These are phyloP conservation scores for Micromonas pusilla DNA, from an alignment of 139 green algal genomes.

Conservation along the genomic window DNA sequence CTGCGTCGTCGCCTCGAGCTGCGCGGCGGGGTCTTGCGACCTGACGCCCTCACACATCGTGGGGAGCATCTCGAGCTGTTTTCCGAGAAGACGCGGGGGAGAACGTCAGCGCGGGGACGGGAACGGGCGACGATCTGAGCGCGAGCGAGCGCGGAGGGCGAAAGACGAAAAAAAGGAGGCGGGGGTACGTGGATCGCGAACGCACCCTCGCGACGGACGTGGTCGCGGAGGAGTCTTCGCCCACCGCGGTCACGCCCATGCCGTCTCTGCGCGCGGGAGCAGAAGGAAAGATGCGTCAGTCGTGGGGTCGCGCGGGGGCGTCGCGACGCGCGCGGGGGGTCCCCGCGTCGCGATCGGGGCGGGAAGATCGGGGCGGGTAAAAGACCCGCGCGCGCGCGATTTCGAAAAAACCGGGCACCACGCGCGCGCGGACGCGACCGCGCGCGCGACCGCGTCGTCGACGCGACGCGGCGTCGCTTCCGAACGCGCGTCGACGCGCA, in stretches of 20 bases:
- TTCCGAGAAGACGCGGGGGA: neutral
- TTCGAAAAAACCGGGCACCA: too few relatives aligned
- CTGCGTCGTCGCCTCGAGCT: conserved; percentile 90
- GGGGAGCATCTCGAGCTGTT: conserved; percentile 84
- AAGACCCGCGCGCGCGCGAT: too few relatives aligned
- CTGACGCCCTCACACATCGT: conserved; percentile 88
- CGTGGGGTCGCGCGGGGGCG: too few relatives aligned
- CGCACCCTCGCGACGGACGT: too few relatives aligned
- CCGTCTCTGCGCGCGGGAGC: neutral
- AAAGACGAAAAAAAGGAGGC: neutral
- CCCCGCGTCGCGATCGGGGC: too few relatives aligned
- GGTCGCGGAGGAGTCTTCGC: neutral
- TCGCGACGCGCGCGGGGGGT: too few relatives aligned
- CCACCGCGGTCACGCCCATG: neutral
- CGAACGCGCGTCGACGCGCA: too few relatives aligned
- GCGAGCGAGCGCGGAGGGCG: neutral
- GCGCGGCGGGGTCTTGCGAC: conserved; percentile 63
- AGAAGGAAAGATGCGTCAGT: neutral
- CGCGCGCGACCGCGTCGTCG: too few relatives aligned
- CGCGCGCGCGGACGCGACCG: too few relatives aligned
- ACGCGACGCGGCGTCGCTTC: too few relatives aligned
- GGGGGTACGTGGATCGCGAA: neutral
- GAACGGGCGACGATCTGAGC: neutral
- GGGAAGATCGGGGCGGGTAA: too few relatives aligned
- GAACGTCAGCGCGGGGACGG: neutral